These are phyloP conservation scores for Ascochyta viciae-villosae DNA, from an alignment of 2,329 filamentous ascomycete genomes.

Conservation along the genomic window DNA sequence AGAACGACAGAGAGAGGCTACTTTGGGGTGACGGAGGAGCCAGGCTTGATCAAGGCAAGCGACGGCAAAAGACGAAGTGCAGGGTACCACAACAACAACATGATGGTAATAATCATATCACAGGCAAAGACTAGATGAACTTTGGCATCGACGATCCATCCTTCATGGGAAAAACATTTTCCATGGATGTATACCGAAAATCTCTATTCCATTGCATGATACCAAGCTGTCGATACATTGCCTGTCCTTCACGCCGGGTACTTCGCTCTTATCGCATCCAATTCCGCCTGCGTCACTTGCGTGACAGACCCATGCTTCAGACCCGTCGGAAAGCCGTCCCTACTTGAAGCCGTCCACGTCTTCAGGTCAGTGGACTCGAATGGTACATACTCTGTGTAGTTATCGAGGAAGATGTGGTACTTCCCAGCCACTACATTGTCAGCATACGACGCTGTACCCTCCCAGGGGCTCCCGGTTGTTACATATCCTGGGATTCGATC, in stretches of 20 bases:
- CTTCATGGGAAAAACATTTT: background rate
- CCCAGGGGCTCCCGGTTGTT: conserved; percentile 9
- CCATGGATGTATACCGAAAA: background rate
- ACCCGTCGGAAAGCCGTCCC: conserved; percentile 9
- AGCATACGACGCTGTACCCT: conserved; percentile 19
- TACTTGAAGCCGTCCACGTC: conserved; percentile 9
- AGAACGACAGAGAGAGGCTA: conserved; percentile 24
- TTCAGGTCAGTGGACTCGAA: conserved; percentile 14
- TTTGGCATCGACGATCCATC: background rate
- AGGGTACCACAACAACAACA: background rate
- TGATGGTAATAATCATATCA: background rate
- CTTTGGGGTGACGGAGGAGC: conserved; percentile 28
- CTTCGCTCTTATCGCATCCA: conserved; percentile 9
- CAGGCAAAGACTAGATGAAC: no score
- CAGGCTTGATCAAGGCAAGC: conserved; percentile 2
- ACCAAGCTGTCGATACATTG: background rate
- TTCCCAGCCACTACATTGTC: conserved; percentile 12
- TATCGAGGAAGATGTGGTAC: conserved; percentile 17
- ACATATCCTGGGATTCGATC: conserved; percentile 7
- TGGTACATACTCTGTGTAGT: conserved; percentile 10
- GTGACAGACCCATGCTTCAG: conserved; percentile 20
- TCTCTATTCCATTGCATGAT: background rate
- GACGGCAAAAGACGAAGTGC: background rate
- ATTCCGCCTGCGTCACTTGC: conserved; percentile 11
- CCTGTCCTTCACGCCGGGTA: background rate